phyloP scores from a whole-genome alignment of 306 rosid species.

The Quercus parvula region DNA sequence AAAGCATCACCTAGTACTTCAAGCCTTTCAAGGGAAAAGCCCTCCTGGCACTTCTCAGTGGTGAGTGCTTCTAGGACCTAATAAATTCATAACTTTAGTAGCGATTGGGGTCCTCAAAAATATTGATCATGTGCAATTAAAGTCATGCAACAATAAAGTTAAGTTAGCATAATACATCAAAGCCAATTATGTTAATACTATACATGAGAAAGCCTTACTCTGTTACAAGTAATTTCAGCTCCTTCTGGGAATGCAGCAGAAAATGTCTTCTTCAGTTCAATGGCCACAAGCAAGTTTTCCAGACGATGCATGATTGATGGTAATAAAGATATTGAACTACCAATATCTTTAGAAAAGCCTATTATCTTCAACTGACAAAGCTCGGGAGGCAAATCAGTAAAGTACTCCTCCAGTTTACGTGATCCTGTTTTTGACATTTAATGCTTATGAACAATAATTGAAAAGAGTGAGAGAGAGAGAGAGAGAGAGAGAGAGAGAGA shows the following conservation, averaged over 20 bases:
- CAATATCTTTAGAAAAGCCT: slow-evolving; percentile 92
- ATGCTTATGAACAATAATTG: slow-evolving; percentile 3
- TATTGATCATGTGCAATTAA: slow-evolving; percentile 4
- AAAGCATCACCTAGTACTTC: slow-evolving; percentile 96
- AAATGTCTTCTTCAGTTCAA: slow-evolving; percentile 65
- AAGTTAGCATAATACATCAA: background rate
- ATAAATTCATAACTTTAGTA: slow-evolving; percentile 24
- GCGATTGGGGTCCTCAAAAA: background rate
- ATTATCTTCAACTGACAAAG: slow-evolving; percentile 74
- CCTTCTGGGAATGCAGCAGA: slow-evolving; percentile 73
- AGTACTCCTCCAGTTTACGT: slow-evolving; percentile 55
- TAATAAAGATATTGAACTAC: slow-evolving; percentile 87
- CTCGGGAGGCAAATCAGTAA: slow-evolving; percentile 73
- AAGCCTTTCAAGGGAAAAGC: slow-evolving; percentile 93
- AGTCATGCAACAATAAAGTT: slow-evolving; percentile 8
- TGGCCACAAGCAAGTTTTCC: slow-evolving; percentile 85
- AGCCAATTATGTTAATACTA: background rate
- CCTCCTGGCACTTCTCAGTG: slow-evolving; percentile 89
- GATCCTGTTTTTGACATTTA: slow-evolving; percentile 45
- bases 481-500: background rate
- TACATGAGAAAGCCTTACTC: slow-evolving; percentile 52
- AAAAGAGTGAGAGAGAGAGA: slow-evolving; percentile 2
- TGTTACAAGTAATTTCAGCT: slow-evolving; percentile 52
- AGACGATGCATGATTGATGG: slow-evolving; percentile 97
- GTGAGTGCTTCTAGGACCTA: slow-evolving; percentile 93